Evolutionary conservation across 2,329 filamentous ascomycete genomes (phyloP), one percentile per base, ranked within the genome.

Genomic region (Ophiostoma himal-ulmi): DNA sequence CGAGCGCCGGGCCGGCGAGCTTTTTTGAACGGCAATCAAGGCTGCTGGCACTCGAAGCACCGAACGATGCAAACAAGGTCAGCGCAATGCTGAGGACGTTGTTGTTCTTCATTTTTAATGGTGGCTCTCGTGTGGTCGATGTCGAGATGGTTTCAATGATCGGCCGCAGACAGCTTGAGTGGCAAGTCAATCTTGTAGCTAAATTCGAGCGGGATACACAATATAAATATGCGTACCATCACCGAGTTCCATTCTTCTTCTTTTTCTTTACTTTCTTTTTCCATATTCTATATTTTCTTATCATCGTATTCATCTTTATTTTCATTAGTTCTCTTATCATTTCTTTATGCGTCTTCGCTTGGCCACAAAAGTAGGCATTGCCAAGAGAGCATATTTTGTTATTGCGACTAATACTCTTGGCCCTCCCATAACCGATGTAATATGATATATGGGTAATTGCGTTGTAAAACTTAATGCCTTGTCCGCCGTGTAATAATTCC

Each of bases 381-480:
- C 34, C 62, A 65, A 39, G 62, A 22, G 20, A n/a, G 13, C 20
- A 5, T 37, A 22, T 39, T 34, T n/a, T 34, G 34, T n/a, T 37
- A 65, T 39, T 65, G 62, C 62, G 36, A 41, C 62, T 65, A 65
- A 39, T 8, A 39, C 36, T 65, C 62, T 65, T 65, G 62, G 62
- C 62, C 36, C 62, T n/a, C 62, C 62, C 62, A 39, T 65, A 65
- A 36, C 36, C 22, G 20, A n/a, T 48, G 44, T 48, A 48, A 48
- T 39, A 65, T 65, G 17, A 17, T 37, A 37, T 39, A n/a, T 26
- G 26, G 26, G 57, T 34, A 62, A 62, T 62, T 62, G 22, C 52
- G 22, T 13, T 26, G 52, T 10, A 48, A 48, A n/a, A 20, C 22
- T 10, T 8, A 14, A 26, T 3, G 30, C 52, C 22, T 57, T 57